These are phyloP conservation scores for Lecanicillium sp. DNA, from an alignment of 2,329 filamentous ascomycete genomes.

Conservation along the genomic window DNA sequence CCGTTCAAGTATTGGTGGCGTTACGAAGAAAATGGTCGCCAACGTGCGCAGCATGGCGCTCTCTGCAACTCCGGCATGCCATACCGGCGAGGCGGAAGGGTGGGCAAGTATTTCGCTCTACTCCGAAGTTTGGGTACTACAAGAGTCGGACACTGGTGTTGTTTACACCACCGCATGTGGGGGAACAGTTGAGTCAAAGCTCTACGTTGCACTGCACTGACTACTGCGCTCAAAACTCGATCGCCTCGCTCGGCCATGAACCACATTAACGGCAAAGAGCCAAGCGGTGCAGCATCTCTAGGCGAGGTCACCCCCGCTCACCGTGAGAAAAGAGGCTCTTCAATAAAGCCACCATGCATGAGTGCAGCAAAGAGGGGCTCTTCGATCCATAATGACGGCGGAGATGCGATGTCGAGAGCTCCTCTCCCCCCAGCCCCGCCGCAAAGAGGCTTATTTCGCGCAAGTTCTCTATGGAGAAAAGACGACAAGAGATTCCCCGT, in stretches of 20 bases:
- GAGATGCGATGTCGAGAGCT: background rate
- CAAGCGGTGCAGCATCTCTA: background rate
- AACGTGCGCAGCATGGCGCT: background rate
- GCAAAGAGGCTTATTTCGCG: conserved; percentile 2
- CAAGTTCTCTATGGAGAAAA: background rate
- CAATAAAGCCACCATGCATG: background rate
- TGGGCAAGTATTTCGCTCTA: conserved; percentile 6
- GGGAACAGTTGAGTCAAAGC: conserved; percentile 3
- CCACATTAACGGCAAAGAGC: conserved; percentile 1
- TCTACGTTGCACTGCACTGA: conserved; percentile 3
- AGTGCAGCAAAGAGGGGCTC: background rate
- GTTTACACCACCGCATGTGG: background rate
- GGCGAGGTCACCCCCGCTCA: background rate
- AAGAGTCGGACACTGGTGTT: too few species aligned
- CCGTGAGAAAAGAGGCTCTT: background rate
- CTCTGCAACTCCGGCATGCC: background rate
- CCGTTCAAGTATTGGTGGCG: conserved; percentile 7
- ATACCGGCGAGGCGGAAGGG: background rate
- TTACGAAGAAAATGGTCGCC: background rate
- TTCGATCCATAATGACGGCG: background rate
- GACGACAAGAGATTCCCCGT: too few species aligned
- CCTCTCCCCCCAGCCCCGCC: background rate
- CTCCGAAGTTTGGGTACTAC: too few species aligned
- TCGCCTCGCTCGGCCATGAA: conserved; percentile 1
- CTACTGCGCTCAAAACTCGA: conserved; percentile 9